Evolutionary conservation across 2,329 filamentous ascomycete genomes (phyloP).

Genomic region (Claviceps sp.): DNA sequence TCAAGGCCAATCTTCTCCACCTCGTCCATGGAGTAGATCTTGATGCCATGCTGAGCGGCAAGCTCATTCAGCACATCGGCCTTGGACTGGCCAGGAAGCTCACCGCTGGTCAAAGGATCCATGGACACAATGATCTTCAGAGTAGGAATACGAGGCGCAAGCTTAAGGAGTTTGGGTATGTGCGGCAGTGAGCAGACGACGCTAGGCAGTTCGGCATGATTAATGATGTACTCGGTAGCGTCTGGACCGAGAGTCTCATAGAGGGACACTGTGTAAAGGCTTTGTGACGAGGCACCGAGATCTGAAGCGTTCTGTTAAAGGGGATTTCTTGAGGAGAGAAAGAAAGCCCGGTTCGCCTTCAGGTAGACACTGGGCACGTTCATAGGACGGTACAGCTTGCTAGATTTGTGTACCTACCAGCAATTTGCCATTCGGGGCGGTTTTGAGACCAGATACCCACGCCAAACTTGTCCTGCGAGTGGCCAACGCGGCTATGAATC

Average conservation of each 20-base stretch:
- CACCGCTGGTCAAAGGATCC: slow-evolving; percentile 69
- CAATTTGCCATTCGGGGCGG: slow-evolving; percentile 76
- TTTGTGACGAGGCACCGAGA: slow-evolving; percentile 74
- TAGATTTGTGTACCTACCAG: slow-evolving; percentile 32
- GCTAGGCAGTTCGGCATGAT: slow-evolving; percentile 65
- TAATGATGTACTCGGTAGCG: slow-evolving; percentile 88
- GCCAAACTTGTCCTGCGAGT: slow-evolving; percentile 50
- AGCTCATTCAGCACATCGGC: slow-evolving; percentile 61
- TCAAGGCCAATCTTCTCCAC: slow-evolving; percentile 70
- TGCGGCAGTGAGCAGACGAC: slow-evolving; percentile 71
- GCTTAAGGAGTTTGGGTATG: slow-evolving; percentile 66
- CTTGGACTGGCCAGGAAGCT: slow-evolving; percentile 67
- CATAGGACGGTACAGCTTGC: neutral
- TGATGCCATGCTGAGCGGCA: slow-evolving; percentile 59
- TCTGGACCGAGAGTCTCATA: slow-evolving; percentile 93
- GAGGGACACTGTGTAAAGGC: slow-evolving; percentile 79
- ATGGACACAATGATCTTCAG: slow-evolving; percentile 82
- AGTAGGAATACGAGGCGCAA: slow-evolving; percentile 60
- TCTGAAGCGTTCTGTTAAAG: slow-evolving; percentile 35
- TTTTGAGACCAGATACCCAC: slow-evolving; percentile 82
- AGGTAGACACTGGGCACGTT: neutral
- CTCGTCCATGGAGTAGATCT: slow-evolving; percentile 65
- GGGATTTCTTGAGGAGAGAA: neutral
- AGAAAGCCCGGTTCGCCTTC: neutral
- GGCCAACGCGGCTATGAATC: slow-evolving; percentile 59